Evolutionary conservation across 129 eudicot genomes (phyloP).

Genomic region (Flaveria linearis): DNA sequence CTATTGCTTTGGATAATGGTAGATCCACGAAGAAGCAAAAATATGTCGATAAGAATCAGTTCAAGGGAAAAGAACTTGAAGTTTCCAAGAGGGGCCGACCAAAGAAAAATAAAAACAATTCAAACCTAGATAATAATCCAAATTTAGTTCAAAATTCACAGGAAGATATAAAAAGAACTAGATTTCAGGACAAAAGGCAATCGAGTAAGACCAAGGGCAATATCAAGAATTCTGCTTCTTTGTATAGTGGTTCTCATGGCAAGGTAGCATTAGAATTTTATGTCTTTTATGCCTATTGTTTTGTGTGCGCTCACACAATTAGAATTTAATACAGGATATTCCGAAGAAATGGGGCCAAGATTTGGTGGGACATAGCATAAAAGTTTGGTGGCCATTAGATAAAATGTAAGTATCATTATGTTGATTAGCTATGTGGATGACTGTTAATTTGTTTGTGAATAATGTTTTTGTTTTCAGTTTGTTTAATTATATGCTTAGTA

Average conservation of each 20-base stretch:
- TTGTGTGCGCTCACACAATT: neutral
- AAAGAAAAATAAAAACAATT: conserved; percentile 22
- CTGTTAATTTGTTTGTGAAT: neutral
- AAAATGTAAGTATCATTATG: conserved; percentile 44
- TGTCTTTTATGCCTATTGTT: neutral
- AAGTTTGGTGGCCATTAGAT: conserved; percentile 95
- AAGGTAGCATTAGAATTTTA: conserved; percentile 28
- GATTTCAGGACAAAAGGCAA: conserved; percentile 24
- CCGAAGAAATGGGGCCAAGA: conserved; percentile 47
- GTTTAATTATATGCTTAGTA: neutral
- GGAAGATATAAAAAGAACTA: conserved; percentile 19
- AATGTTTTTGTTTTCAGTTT: neutral
- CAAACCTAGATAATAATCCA: conserved; percentile 5
- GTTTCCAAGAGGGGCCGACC: conserved; percentile 25
- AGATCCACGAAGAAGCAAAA: conserved; percentile 34
- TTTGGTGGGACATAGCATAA: conserved; percentile 57
- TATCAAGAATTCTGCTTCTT: conserved; percentile 7
- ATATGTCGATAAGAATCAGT: conserved; percentile 24
- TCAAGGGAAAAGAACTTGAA: conserved; percentile 20
- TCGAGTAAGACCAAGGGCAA: conserved; percentile 21
- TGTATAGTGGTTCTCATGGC: conserved; percentile 11
- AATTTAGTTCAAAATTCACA: neutral
- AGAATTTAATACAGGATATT: conserved; percentile 32
- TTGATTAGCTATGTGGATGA: conserved; percentile 3
- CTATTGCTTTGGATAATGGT: conserved; percentile 20